Percentiles rank a stretch among this genome's conserved stretches.
phyloP scores from a whole-genome alignment of 345 rosid species.

The Sisymbrium irio region DNA sequence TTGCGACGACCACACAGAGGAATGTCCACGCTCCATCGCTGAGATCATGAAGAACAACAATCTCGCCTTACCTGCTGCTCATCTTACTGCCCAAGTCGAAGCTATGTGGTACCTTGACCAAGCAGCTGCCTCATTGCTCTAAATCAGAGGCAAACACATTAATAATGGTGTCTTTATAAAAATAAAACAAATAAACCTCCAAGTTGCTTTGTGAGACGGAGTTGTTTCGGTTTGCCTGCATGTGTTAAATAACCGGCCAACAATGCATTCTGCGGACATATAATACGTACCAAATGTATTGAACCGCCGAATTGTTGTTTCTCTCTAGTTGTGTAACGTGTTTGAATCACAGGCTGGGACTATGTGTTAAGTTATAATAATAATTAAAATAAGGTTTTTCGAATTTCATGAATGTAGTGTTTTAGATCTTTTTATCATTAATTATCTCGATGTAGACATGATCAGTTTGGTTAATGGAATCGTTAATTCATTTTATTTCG shows the following conservation, averaged over 20 bases:
- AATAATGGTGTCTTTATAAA: not conserved
- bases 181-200: not conserved
- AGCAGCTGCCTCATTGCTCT: slow-evolving; percentile 69
- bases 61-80: slow-evolving; percentile 46
- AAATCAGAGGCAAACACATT: slow-evolving; percentile 4
- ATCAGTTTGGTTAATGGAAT: no score
- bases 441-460: no score
- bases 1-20: slow-evolving; percentile 38
- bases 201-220: not conserved
- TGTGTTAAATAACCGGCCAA: slow-evolving; percentile 6
- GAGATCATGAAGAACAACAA: slow-evolving; percentile 41
- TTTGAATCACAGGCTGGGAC: no score
- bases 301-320: not conserved
- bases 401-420: no score
- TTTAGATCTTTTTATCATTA: no score
- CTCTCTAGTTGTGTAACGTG: no score
- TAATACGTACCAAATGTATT: slow-evolving; percentile 2
- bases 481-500: no score
- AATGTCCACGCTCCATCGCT: slow-evolving; percentile 50
- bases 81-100: slow-evolving; percentile 67
- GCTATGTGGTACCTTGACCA: slow-evolving; percentile 74
- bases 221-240: not conserved
- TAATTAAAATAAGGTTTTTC: no score
- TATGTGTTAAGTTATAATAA: no score
- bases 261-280: not conserved